A percentile compares a stretch with the other conserved stretches of the same genome.
Evolutionary conservation across 768 basidiomycete species (phyloP).

Genomic region (Paxillus rubicundulus): DNA sequence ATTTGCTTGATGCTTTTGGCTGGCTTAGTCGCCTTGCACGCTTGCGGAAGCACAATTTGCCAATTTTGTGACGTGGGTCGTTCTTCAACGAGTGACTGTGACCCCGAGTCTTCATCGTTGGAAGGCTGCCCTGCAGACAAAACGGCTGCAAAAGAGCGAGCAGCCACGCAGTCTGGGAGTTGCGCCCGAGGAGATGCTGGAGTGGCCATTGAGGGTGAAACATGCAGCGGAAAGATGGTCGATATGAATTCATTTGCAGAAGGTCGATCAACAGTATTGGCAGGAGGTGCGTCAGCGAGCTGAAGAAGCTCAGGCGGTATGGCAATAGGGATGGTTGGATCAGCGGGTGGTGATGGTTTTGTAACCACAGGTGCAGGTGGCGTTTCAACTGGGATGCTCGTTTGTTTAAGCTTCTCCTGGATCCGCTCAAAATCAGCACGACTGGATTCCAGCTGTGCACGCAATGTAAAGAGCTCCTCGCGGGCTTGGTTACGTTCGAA

Average conservation of each 20-base stretch:
- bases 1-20: conserved; percentile 41
- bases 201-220: conserved; percentile 25
- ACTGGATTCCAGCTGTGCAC: conserved; percentile 33
- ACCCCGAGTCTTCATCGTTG: conserved; percentile 23
- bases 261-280: conserved; percentile 10
- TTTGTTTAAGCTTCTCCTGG: conserved; percentile 21
- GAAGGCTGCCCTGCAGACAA: conserved; percentile 28
- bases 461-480: conserved; percentile 31
- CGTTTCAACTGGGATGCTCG: not conserved
- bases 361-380: conserved; percentile 2
- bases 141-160: conserved; percentile 34
- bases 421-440: conserved; percentile 34
- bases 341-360: conserved; percentile 7
- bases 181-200: conserved; percentile 35
- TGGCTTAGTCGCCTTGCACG: conserved; percentile 18
- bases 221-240: conserved; percentile 22
- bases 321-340: not conserved
- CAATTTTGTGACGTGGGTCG: conserved; percentile 17
- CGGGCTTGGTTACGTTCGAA: conserved; percentile 36
- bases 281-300: not conserved
- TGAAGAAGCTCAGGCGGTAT: conserved; percentile 8
- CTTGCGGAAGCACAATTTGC: conserved; percentile 19
- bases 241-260: conserved; percentile 15
- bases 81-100: conserved; percentile 25
- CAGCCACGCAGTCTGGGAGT: conserved; percentile 34